Conservation (phyloP, 805 yeast genomes). For the Saccharomycopsis sp. region DNA sequence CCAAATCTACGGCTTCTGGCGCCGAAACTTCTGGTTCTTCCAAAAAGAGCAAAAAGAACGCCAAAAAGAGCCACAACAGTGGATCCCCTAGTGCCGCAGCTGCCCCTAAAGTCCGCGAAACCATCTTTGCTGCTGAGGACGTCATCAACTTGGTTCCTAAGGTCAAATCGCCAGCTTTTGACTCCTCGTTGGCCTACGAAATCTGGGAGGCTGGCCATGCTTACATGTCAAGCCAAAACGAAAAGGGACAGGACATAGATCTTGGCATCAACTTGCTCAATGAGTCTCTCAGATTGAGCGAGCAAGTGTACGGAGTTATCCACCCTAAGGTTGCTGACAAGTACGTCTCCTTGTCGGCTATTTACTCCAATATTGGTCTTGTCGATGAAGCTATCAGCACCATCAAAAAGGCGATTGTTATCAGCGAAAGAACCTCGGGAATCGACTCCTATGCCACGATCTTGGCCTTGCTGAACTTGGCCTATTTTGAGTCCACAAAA, state of each 20-base stretch:
- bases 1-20: not conserved
- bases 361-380: constrained; percentile 47
- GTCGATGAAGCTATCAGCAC: constrained; percentile 52
- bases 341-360: constrained; percentile 57
- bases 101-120: constrained; percentile 21
- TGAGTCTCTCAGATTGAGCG: constrained; percentile 67
- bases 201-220: constrained; percentile 59
- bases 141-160: constrained; percentile 73
- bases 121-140: constrained; percentile 41
- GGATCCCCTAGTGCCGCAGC: constrained; percentile 21
- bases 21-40: constrained; percentile 4
- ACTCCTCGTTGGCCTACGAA: constrained; percentile 65
- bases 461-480: constrained; percentile 66
- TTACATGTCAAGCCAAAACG: constrained; percentile 33
- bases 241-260: constrained; percentile 15
- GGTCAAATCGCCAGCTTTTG: constrained; percentile 64
- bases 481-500: constrained; percentile 58
- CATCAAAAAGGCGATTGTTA: constrained; percentile 61
- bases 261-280: constrained; percentile 56
- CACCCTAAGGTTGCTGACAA: constrained; percentile 74
- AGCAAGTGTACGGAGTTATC: constrained; percentile 76
- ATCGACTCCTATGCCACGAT: constrained; percentile 72
- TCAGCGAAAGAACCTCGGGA: constrained; percentile 78
- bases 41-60: constrained; percentile 32
- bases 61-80: constrained; percentile 21